Evolutionary conservation across 75 land plant genomes (phyloP), one percentile per base, ranked within the genome.

Genomic region (Chamaecyparis obtusa): DNA sequence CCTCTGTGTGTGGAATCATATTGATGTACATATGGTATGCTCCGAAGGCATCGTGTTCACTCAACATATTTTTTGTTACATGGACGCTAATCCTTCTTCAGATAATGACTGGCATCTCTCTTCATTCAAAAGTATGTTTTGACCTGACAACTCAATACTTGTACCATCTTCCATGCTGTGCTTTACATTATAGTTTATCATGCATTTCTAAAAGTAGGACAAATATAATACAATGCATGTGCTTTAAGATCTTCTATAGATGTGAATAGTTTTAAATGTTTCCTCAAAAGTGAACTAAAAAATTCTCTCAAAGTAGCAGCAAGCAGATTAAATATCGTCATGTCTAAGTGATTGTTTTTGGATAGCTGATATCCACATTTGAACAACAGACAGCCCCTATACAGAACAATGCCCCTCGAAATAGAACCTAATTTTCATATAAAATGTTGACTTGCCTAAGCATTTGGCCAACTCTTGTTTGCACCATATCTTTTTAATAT

Each of bases 11-110:
- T 87, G 99, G 96, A 51, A 91, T 95, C 85, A 80, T 96, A 9
- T 43, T 94, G 90, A 98, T 98, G 99, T 98, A 94, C 90, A 87
- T 95, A 48, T 94, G 95, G 94, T 98, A 97, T 84, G 94, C 90
- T 54, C 94, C 99, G 76, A 87, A 91, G 15, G 86, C 90, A 41
- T 88, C 99, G 10, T 98, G 99, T 86, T 88, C 90, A 49, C 91
- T 95, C 39, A 98, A 98, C 86, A 96, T 98, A 84, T 93, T 96
- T 86, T 96, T 96, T 87, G 94, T 98, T 85, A 94, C 97, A 11
- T 93, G 93, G 93, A 95, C 99, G 6, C 83, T 94, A 44, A 89
- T 94, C 36, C 93, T 97, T 24, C 87, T 98, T 41, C 89, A 91
- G 64, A 89, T 92, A 49, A 96, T 96, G 94, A 96, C 94, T 4